Evolutionary conservation across 352 stramenopile genomes (phyloP).

Genomic region (Saprolegnia diclina): DNA sequence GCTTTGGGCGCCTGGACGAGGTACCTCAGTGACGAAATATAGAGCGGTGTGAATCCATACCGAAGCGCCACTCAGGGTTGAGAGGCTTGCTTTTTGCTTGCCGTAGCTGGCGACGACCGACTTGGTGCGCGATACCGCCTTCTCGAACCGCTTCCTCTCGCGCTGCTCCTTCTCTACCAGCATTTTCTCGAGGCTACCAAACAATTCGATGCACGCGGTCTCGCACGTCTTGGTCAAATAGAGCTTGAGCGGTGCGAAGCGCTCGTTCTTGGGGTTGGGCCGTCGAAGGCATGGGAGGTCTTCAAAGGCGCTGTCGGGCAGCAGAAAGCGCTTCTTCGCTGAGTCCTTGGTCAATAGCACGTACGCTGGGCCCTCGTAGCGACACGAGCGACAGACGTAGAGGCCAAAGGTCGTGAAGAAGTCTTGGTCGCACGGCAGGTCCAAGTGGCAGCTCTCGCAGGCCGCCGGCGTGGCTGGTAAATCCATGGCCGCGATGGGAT

Average conservation of each 20-base stretch:
- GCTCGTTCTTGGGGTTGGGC: slow-evolving; percentile 25
- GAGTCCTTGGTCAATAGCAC: slow-evolving; percentile 18
- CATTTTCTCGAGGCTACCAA: slow-evolving; percentile 23
- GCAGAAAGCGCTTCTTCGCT: slow-evolving; percentile 18
- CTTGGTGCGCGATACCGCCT: slow-evolving; percentile 18
- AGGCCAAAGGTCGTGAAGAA: slow-evolving; percentile 16
- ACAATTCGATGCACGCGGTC: slow-evolving; percentile 8
- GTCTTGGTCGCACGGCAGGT: slow-evolving; percentile 10
- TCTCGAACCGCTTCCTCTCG: slow-evolving; percentile 14
- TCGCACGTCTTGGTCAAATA: slow-evolving; percentile 22
- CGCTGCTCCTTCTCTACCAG: slow-evolving; percentile 9
- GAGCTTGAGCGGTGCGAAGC: slow-evolving; percentile 19
- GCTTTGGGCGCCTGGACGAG: neutral
- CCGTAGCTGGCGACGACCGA: slow-evolving; percentile 8
- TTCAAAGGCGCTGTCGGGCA: slow-evolving; percentile 16
- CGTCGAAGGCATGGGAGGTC: slow-evolving; percentile 17
- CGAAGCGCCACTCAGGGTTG: neutral
- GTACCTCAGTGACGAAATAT: neutral
- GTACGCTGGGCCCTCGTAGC: slow-evolving; percentile 9
- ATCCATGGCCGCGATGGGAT: neutral
- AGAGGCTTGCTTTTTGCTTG: slow-evolving; percentile 2
- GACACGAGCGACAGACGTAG: slow-evolving; percentile 15
- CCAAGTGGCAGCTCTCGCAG: slow-evolving; percentile 20
- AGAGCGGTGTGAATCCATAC: neutral
- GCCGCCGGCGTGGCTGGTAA: neutral